phyloP scores from a whole-genome alignment of 2,329 filamentous ascomycete species.

The Neoscytalidium dimidiatum region DNA sequence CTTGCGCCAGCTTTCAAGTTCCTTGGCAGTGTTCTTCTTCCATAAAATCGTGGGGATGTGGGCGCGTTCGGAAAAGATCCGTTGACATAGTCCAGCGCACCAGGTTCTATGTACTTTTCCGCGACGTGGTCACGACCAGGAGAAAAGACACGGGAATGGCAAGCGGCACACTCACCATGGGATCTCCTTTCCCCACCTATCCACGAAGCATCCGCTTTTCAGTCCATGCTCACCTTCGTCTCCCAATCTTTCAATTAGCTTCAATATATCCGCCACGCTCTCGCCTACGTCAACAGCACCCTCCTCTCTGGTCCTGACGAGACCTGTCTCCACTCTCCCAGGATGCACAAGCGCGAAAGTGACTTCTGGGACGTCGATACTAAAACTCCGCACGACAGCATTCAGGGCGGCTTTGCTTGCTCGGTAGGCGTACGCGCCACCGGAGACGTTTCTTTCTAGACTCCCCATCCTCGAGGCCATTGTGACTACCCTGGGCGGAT shows the following conservation, averaged over 20 bases:
- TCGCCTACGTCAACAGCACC: constrained; percentile 46
- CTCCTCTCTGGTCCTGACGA: constrained; percentile 48
- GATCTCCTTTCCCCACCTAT: constrained; percentile 46
- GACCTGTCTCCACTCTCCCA: constrained; percentile 47
- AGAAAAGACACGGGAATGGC: no score
- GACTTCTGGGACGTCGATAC: constrained; percentile 46
- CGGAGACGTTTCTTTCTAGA: constrained; percentile 40
- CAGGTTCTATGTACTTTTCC: no score
- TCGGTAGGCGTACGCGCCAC: constrained; percentile 50
- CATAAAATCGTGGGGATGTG: no score
- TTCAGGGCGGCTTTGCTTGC: constrained; percentile 51
- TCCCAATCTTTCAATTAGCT: constrained; percentile 37
- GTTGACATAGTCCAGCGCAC: no score
- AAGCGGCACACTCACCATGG: constrained; percentile 38
- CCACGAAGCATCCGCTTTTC: constrained; percentile 44
- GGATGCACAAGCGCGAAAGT: constrained; percentile 47
- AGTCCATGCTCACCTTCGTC: background rate
- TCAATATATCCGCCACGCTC: constrained; percentile 42
- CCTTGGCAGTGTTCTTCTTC: no score
- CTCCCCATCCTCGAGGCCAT: constrained; percentile 50
- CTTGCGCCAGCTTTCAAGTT: no score
- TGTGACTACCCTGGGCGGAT: constrained; percentile 40
- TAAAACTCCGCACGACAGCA: constrained; percentile 46
- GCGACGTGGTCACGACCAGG: no score
- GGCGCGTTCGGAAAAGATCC: no score